phyloP scores from a whole-genome alignment of 2,329 filamentous ascomycete genomes.

The Nannizzia gypsea region DNA sequence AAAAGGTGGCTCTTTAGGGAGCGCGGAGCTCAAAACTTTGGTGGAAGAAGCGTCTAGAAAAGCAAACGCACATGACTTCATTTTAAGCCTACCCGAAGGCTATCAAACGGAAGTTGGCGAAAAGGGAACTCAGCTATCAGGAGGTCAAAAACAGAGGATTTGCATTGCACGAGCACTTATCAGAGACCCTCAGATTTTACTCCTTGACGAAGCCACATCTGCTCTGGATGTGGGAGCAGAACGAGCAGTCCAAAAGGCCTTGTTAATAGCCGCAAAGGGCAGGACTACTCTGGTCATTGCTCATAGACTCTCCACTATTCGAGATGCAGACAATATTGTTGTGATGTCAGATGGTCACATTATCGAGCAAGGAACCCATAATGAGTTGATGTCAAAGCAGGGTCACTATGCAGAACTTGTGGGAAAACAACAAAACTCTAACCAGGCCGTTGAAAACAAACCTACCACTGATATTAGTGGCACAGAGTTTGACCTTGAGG shows the following conservation, averaged over 20 bases:
- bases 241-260: no score
- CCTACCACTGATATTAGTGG: no score
- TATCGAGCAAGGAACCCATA: conserved; percentile 19
- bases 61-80: no score
- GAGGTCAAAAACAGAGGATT: conserved; percentile 45
- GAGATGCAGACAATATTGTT: conserved; percentile 21
- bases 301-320: conserved; percentile 21
- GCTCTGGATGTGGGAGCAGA: no score
- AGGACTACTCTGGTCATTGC: conserved; percentile 21
- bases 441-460: no score
- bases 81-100: no score
- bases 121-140: background rate
- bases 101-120: no score
- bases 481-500: no score
- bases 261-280: conserved; percentile 1
- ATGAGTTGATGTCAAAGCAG: conserved; percentile 18
- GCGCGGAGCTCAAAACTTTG: no score
- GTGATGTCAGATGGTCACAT: conserved; percentile 20
- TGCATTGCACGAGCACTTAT: conserved; percentile 74
- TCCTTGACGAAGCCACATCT: conserved; percentile 10
- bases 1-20: no score
- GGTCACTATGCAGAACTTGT: conserved; percentile 37
- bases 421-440: no score
- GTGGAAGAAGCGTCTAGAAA: no score
- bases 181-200: conserved; percentile 65